These are phyloP conservation scores for Penicillium maclennaniae DNA, from an alignment of 495 filamentous ascomycete species.

Conservation along the genomic window DNA sequence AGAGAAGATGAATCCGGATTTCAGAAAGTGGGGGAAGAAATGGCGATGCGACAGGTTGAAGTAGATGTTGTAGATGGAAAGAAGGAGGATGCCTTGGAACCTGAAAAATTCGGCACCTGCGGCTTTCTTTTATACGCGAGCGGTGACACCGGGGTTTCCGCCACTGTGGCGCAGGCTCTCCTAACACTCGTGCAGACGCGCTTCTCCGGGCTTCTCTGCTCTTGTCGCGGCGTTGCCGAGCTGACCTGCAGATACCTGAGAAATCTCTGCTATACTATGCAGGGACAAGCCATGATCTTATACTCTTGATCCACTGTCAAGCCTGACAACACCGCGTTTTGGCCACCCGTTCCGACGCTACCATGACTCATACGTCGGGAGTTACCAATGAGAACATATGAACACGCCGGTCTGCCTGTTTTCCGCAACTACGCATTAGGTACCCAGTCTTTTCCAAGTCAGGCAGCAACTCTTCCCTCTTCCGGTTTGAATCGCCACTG, in stretches of 20 bases:
- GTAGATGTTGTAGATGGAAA: slow-evolving; percentile 4
- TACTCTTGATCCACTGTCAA: background rate
- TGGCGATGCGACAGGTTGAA: slow-evolving; percentile 3
- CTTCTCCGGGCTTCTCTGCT: background rate
- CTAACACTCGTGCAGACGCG: background rate
- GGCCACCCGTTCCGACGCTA: background rate
- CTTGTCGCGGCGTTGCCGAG: background rate
- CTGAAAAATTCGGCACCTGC: slow-evolving; percentile 7
- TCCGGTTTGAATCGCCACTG: background rate
- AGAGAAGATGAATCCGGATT: background rate
- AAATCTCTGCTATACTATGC: background rate
- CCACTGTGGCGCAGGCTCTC: background rate
- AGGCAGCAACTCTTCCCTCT: background rate
- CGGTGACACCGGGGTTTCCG: background rate
- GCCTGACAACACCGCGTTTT: background rate
- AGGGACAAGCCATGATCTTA: background rate
- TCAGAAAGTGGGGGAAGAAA: slow-evolving; percentile 9
- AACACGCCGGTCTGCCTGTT: background rate
- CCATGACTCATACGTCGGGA: background rate
- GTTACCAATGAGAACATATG: background rate
- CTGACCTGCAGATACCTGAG: background rate
- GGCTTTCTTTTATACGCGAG: slow-evolving; percentile 8
- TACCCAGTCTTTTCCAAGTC: background rate
- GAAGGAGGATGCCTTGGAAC: slow-evolving; percentile 5
- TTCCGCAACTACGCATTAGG: background rate